phyloP scores from a whole-genome alignment of 148 eudicot species.

The Polygonum maritimum region DNA sequence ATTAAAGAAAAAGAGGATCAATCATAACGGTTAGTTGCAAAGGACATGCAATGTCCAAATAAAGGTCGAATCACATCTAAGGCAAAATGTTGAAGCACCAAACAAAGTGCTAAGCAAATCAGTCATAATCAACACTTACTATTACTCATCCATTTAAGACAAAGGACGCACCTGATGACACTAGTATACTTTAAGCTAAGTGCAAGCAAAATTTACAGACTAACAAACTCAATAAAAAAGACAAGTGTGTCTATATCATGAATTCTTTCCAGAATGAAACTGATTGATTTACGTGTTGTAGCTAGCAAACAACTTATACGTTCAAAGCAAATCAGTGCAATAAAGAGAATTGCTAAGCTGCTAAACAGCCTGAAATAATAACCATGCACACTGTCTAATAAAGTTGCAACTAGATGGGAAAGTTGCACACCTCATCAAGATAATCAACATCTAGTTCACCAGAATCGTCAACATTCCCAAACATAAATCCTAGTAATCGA shows the following conservation, averaged over 20 bases:
- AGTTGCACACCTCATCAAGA: conserved; percentile 66
- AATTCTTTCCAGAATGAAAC: background rate
- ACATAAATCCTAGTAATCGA: conserved; percentile 84
- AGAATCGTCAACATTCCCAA: conserved; percentile 82
- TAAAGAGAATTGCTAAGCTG: background rate
- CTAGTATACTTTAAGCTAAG: background rate
- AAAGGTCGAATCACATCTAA: background rate
- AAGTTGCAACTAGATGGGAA: background rate
- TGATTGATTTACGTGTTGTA: background rate
- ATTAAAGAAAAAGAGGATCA: background rate
- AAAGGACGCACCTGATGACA: background rate
- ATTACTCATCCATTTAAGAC: background rate
- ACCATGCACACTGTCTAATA: background rate
- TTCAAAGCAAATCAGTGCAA: background rate
- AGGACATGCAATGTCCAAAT: background rate
- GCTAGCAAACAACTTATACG: background rate
- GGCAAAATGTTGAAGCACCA: background rate
- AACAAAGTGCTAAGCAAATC: background rate
- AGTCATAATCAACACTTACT: background rate
- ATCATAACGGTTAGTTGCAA: background rate
- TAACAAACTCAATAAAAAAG: background rate
- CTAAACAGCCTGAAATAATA: no score
- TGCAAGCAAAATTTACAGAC: background rate
- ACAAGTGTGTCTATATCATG: background rate
- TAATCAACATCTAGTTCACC: conserved; percentile 98